Base-by-base conservation (phyloP, 2,329 filamentous ascomycete genomes). In the Cordyceps pruinosa region DNA sequence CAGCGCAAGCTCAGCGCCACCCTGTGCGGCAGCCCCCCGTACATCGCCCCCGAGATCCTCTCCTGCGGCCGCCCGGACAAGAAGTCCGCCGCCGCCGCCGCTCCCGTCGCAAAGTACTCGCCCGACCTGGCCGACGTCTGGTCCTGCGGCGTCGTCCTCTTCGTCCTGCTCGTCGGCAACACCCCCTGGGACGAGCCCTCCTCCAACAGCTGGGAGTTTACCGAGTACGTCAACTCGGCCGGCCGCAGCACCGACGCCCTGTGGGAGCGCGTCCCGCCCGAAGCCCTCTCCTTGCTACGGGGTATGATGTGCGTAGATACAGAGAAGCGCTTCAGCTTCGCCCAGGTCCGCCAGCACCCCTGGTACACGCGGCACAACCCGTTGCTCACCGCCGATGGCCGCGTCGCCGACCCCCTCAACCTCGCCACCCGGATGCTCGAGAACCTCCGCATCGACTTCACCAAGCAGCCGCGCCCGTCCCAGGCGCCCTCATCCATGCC, bases 181-280 rank as follows among this genome's bases (percentile, higher is more conserved):
- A 99, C 94, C 2, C 94, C 94, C 0, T 99, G 94, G 94, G 94
- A 97, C 67, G 89, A 94, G 68, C 94, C 94, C 0, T 93, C 91
- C 3, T 75, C 82, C 35, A 80, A 84, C 58, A 97, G 90, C 69
- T 96, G 89, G 77, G 94, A 99, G 72, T 99, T 89, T 64, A 83
- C 88, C 65, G 91, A 97, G 71, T 99, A 96, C 69, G 77, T 89
- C 41, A 82, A 84, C 58, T 90, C 85, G 2, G 86, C 87, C 53
- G 90, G 91, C n/a, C 84, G 86, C 61, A 93, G 89, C 62, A 83
- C 82, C 2, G 94, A 99, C 68, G 86, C 89, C 56, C 77, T 97
- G 2, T 99, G 94, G 94, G 75, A 84, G 62, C 84, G 86, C 57
- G 74, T 97, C 21, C 92, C 93, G 0, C 57, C 78, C 0, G 84